These are phyloP conservation scores for Lavandula angustifolia DNA, from an alignment of 257 asterid genomes.

Conservation along the genomic window DNA sequence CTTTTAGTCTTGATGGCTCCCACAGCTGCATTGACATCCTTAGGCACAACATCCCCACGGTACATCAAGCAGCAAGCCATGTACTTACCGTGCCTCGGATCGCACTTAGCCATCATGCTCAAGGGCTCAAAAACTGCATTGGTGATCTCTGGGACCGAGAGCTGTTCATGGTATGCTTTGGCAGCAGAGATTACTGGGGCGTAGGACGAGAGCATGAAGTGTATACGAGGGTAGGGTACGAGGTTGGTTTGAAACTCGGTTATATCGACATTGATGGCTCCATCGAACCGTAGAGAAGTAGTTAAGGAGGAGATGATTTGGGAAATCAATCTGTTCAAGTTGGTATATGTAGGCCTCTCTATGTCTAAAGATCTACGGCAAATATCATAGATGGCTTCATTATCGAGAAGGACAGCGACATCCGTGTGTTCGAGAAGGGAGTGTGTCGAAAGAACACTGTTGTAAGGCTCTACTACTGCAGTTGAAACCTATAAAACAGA, in stretches of 20 bases:
- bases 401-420: slow-evolving; percentile 79
- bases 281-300: slow-evolving; percentile 86
- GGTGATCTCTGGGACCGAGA: slow-evolving; percentile 86
- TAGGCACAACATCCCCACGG: slow-evolving; percentile 89
- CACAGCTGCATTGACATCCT: slow-evolving; percentile 92
- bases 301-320: slow-evolving; percentile 85
- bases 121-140: slow-evolving; percentile 90
- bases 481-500: slow-evolving; percentile 66
- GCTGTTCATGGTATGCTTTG: slow-evolving; percentile 86
- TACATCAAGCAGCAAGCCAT: slow-evolving; percentile 98
- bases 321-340: slow-evolving; percentile 79
- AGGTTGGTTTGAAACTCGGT: slow-evolving; percentile 94
- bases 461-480: slow-evolving; percentile 96
- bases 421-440: slow-evolving; percentile 92
- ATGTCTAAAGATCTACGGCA: slow-evolving; percentile 84
- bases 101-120: slow-evolving; percentile 97
- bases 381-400: slow-evolving; percentile 90
- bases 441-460: slow-evolving; percentile 90
- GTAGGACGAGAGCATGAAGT: slow-evolving; percentile 94
- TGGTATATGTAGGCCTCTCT: slow-evolving; percentile 90
- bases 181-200: slow-evolving; percentile 93
- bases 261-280: slow-evolving; percentile 86
- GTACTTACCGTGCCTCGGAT: slow-evolving; percentile 90
- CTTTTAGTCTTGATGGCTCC: slow-evolving; percentile 79
- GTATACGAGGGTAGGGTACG: slow-evolving; percentile 92